Evolutionary conservation across 805 yeast species (phyloP), one percentile per base, ranked within the genome.

Genomic region (Danielia oregonensis): DNA sequence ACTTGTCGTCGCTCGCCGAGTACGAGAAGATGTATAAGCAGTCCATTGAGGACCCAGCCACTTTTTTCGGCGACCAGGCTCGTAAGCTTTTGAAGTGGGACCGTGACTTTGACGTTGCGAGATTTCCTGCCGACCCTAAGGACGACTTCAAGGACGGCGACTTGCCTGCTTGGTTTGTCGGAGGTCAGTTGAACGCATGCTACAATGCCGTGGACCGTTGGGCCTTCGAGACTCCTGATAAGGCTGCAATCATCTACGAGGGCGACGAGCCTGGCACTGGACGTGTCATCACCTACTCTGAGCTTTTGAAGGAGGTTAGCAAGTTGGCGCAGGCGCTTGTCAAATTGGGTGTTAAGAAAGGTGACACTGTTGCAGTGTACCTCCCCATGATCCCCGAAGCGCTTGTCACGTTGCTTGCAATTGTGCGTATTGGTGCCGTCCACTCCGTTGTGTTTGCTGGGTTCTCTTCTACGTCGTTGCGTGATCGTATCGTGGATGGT

Each of bases 371-470:
- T 39, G 97, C 97, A 32, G 85, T 91, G 39, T 91, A 91, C 65
- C 69, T 91, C 59, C 98, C 98, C 55, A 91, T 93, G 98, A 89
- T 89, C 42, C 95, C 97, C 32, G 96, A 89, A 67, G 96, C 97
- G 14, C 70, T 93, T 42, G 78, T 93, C 37, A 84, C 98, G n/a
- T 78, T 91, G 76, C 72, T 91, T 55, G 98, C 98, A 30, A 81
- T 88, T 55, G 85, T 80, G 23, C 81, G 98, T 68, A 68, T 91
- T 38, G 98, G 98, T 59, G 98, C 98, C 22, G 70, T 91, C 35
- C 98, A 91, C 65, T 85, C 97, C 12, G 97, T 93, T 35, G 83
- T 91, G 35, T 91, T 91, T 68, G 98, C 97, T 24, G 98, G 98
- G 15, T 91, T 91, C 68, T 82, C 94, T 22, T 82, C 96, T 23